Conservation (phyloP, 495 filamentous ascomycete genomes). For the Letharia lupina region DNA sequence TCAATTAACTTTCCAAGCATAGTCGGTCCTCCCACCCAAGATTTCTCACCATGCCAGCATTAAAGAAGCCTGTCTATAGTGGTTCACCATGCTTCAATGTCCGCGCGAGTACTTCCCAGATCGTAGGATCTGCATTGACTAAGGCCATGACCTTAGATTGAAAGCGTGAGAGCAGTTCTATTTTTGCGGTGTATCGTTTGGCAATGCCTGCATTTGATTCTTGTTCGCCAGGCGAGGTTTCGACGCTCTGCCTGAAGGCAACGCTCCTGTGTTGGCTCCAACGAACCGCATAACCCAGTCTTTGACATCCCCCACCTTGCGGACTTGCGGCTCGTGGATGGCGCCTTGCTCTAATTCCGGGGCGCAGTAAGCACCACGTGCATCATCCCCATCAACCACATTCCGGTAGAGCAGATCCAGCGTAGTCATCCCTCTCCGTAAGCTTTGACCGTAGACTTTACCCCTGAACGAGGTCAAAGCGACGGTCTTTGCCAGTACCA, state of each 20-base stretch:
- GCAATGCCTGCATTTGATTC: constrained; percentile 2
- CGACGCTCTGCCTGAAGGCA: background rate
- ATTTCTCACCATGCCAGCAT: background rate
- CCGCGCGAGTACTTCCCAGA: background rate
- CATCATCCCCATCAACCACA: constrained; percentile 35
- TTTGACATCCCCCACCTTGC: constrained; percentile 58
- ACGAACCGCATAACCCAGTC: constrained; percentile 73
- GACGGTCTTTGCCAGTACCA: constrained; percentile 67
- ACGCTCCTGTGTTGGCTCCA: constrained; percentile 34
- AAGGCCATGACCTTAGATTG: background rate
- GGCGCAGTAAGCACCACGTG: constrained; percentile 32
- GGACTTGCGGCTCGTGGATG: constrained; percentile 41
- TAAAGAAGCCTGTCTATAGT: background rate
- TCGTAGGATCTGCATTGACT: background rate
- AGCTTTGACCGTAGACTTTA: constrained; percentile 68
- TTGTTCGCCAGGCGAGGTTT: background rate
- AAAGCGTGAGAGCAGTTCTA: background rate
- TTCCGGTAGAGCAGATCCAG: constrained; percentile 57
- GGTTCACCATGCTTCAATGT: background rate
- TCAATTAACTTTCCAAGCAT: background rate
- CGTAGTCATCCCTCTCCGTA: constrained; percentile 61
- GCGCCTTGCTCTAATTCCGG: constrained; percentile 24
- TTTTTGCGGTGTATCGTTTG: constrained; percentile 5
- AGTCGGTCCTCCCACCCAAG: background rate
- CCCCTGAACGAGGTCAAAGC: constrained; percentile 65